Evolutionary conservation across 108 stramenopile genomes (phyloP).

Genomic region (Pseudonitzschia pungens): DNA sequence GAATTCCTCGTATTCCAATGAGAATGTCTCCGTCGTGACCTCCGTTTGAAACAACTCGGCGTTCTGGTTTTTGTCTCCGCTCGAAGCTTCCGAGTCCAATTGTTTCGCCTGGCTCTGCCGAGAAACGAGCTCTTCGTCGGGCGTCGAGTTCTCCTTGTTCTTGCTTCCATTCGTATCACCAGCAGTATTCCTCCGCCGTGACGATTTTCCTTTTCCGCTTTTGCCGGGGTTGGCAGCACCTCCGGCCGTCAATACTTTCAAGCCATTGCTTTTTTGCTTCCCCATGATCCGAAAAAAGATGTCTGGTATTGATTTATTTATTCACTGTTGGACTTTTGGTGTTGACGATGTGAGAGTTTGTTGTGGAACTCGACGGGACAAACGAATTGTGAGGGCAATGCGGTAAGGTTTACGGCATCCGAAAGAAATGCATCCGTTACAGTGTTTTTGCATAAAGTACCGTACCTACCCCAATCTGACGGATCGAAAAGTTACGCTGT

Average conservation of each 20-base stretch:
- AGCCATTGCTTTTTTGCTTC: constrained; percentile 7
- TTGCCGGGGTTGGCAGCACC: constrained; percentile 35
- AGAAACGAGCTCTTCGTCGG: too few species aligned
- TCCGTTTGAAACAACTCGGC: not conserved
- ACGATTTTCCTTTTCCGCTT: constrained; percentile 13
- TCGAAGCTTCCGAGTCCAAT: not conserved
- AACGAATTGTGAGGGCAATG: too few species aligned
- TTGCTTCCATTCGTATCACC: constrained; percentile 9
- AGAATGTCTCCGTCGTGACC: not conserved
- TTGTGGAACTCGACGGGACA: too few species aligned
- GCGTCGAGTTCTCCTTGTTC: not conserved
- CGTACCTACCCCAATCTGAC: too few species aligned
- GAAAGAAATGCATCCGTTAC: too few species aligned
- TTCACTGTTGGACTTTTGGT: not conserved
- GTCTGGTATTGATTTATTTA: not conserved
- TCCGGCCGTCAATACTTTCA: constrained; percentile 40
- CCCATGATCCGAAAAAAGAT: not conserved
- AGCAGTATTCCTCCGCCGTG: constrained; percentile 8
- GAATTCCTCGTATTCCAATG: not conserved
- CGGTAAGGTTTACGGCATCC: too few species aligned
- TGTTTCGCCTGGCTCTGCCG: not conserved
- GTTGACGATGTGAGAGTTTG: too few species aligned
- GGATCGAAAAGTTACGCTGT: too few species aligned
- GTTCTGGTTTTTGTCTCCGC: not conserved
- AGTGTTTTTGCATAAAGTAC: too few species aligned